Percentiles rank a stretch among this genome's conserved stretches.
Evolutionary conservation across 805 yeast species (phyloP).

Genomic region (Schizosaccharomyces cryophilus): DNA sequence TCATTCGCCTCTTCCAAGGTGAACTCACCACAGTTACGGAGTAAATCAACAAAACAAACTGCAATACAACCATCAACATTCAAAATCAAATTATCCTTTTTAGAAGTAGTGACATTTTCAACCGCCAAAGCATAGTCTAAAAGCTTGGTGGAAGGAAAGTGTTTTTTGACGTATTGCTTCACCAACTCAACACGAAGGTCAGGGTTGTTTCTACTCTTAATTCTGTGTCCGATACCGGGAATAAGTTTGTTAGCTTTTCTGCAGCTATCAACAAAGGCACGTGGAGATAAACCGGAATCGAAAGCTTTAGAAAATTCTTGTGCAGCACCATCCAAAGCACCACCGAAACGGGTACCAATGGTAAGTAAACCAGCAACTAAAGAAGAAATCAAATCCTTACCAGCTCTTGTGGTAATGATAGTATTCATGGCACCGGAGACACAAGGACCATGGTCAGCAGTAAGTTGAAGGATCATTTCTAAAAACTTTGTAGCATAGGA

Average conservation of each 20-base stretch:
- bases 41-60: conserved; percentile 20
- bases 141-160: conserved; percentile 20
- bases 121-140: conserved; percentile 24
- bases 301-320: conserved; percentile 21
- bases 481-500: conserved; percentile 21
- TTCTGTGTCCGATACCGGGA: conserved; percentile 25
- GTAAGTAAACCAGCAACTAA: conserved; percentile 22
- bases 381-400: conserved; percentile 23
- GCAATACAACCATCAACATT: conserved; percentile 25
- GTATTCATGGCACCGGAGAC: conserved; percentile 26
- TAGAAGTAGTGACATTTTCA: conserved; percentile 25
- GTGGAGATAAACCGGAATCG: conserved; percentile 22
- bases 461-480: conserved; percentile 25
- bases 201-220: conserved; percentile 24
- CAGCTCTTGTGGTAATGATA: conserved; percentile 24
- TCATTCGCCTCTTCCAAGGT: conserved; percentile 22
- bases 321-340: conserved; percentile 25
- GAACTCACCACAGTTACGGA: conserved; percentile 22
- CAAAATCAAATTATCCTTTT: conserved; percentile 23
- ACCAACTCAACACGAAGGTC: conserved; percentile 25
- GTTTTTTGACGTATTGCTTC: conserved; percentile 21
- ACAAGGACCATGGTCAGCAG: conserved; percentile 26
- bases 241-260: conserved; percentile 23
- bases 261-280: conserved; percentile 23
- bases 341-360: conserved; percentile 23